Evolutionary conservation across 805 yeast species (phyloP).

Genomic region (Monosporozyma servazzii): DNA sequence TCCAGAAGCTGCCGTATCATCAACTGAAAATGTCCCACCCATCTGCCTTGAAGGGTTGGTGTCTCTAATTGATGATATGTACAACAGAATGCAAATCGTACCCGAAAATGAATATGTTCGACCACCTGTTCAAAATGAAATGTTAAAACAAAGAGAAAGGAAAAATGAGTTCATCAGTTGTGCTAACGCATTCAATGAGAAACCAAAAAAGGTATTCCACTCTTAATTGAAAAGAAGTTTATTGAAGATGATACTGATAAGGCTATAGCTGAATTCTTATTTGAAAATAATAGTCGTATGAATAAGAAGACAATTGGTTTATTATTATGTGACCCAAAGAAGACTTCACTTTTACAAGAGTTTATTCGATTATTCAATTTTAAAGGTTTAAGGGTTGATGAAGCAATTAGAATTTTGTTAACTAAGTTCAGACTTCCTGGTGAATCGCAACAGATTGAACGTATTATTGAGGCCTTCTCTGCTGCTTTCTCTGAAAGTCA

Average conservation of each 20-base stretch:
- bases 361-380: conserved; percentile 72
- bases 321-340: conserved; percentile 67
- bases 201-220: conserved; percentile 69
- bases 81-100: conserved; percentile 33
- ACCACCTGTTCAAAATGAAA: conserved; percentile 12
- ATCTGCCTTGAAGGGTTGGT: conserved; percentile 83
- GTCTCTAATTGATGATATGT: conserved; percentile 55
- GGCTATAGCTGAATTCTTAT: conserved; percentile 69
- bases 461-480: conserved; percentile 81
- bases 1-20: conserved; percentile 72
- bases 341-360: conserved; percentile 45
- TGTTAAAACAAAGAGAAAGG: conserved; percentile 30
- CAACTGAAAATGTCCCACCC: conserved; percentile 87
- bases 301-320: conserved; percentile 87
- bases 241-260: conserved; percentile 43
- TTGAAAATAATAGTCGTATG: conserved; percentile 67
- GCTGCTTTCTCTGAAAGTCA: conserved; percentile 67
- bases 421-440: conserved; percentile 90
- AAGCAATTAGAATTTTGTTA: conserved; percentile 74
- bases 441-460: conserved; percentile 92
- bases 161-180: conserved; percentile 75
- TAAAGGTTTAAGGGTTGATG: conserved; percentile 75
- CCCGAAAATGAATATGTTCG: conserved; percentile 19
- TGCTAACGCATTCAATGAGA: conserved; percentile 64
- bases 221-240: conserved; percentile 57